Conservation (phyloP, 2,329 filamentous ascomycete genomes). For the Colletotrichum sp. region DNA sequence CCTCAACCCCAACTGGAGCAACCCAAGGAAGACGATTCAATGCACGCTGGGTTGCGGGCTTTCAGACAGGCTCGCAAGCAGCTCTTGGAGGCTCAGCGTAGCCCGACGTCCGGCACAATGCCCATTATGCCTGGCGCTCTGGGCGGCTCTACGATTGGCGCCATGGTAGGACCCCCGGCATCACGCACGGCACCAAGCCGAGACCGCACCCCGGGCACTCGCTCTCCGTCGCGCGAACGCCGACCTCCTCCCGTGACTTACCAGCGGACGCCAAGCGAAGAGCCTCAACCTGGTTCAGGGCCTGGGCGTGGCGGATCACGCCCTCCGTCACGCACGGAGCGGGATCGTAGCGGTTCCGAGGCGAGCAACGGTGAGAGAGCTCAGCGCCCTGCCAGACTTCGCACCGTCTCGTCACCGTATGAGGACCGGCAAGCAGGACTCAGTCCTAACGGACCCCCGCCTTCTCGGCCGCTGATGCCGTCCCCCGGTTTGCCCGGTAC, state of each 20-base stretch:
- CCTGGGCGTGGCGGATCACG: constrained; percentile 30
- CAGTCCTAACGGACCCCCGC: background rate
- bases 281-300: constrained; percentile 33
- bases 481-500: constrained; percentile 54
- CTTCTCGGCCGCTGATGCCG: constrained; percentile 39
- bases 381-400: constrained; percentile 37
- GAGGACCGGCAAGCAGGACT: constrained; percentile 18
- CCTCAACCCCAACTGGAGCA: constrained; percentile 22
- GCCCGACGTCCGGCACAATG: constrained; percentile 19
- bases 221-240: constrained; percentile 48
- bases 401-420: constrained; percentile 22
- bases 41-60: constrained; percentile 58
- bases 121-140: constrained; percentile 25
- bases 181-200: constrained; percentile 24
- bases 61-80: constrained; percentile 64
- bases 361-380: constrained; percentile 51
- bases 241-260: constrained; percentile 50
- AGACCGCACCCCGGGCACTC: constrained; percentile 31
- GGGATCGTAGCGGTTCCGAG: constrained; percentile 62
- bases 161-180: constrained; percentile 16
- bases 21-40: constrained; percentile 39
- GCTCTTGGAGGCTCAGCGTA: constrained; percentile 53
- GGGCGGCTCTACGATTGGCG: background rate
- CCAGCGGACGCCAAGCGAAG: constrained; percentile 49
- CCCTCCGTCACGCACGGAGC: constrained; percentile 41